phyloP scores from a whole-genome alignment of 169 alveolate genomes.

The Plasmodium reichenowi region DNA sequence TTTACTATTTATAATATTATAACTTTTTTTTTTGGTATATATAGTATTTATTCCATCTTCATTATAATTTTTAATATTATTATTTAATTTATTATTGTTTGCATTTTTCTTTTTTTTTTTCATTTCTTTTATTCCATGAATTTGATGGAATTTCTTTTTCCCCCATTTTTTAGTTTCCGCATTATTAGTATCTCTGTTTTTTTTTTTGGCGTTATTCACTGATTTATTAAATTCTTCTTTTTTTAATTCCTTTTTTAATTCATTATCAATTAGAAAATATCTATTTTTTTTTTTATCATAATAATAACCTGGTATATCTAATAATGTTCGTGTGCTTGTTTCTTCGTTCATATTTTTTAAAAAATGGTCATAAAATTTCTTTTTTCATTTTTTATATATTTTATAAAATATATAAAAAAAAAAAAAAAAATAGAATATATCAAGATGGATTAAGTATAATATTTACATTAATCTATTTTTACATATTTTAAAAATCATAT shows the following conservation, averaged over 20 bases:
- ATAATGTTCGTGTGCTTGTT: constrained; percentile 8
- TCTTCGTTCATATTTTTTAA: constrained; percentile 28
- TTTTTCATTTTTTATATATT: constrained; percentile 15
- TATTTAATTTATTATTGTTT: constrained; percentile 9
- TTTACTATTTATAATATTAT: constrained; percentile 16
- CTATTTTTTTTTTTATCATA: constrained; percentile 73
- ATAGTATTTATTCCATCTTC: constrained; percentile 9
- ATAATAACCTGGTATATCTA: constrained; percentile 56
- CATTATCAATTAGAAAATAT: constrained; percentile 59
- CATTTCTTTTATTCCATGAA: constrained; percentile 77
- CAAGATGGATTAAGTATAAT: no score
- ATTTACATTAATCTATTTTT: no score
- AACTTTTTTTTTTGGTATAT: constrained; percentile 6
- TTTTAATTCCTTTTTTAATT: constrained; percentile 66
- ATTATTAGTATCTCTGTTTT: constrained; percentile 59
- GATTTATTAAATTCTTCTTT: constrained; percentile 56
- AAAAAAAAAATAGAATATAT: no score
- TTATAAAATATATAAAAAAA: not conserved
- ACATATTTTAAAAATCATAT: no score
- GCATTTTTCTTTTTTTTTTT: constrained; percentile 70
- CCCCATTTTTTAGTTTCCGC: constrained; percentile 21
- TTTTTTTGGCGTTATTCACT: constrained; percentile 72
- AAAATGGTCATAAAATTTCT: not conserved
- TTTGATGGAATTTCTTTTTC: constrained; percentile 63
- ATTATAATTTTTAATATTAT: constrained; percentile 34